Evolutionary conservation across 768 basidiomycete species (phyloP).

Genomic region (Naematelia aurantialba): DNA sequence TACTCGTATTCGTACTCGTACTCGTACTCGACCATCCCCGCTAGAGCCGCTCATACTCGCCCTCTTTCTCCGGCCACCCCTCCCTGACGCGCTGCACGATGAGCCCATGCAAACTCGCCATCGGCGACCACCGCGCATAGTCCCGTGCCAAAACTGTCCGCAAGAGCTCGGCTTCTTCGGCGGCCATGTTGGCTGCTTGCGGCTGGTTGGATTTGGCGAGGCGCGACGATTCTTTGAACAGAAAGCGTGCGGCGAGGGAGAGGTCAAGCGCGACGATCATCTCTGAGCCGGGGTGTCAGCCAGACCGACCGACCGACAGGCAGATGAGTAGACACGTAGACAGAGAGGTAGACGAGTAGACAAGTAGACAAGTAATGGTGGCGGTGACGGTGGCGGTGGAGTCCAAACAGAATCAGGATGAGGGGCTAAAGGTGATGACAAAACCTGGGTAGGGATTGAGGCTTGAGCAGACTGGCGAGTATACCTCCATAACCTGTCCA

Average conservation of each 20-base stretch:
- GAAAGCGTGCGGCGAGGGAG: constrained; percentile 37
- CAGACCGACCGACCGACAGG: neutral
- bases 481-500: too few relatives aligned
- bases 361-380: too few relatives aligned
- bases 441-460: too few relatives aligned
- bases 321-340: too few relatives aligned
- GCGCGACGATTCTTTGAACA: constrained; percentile 40
- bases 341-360: too few relatives aligned
- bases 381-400: too few relatives aligned
- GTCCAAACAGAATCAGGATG: too few relatives aligned
- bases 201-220: constrained; percentile 13
- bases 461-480: too few relatives aligned
- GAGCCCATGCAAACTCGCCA: constrained; percentile 38
- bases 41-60: constrained; percentile 44
- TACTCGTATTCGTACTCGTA: too few relatives aligned
- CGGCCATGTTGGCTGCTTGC: constrained; percentile 14
- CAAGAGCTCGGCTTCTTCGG: constrained; percentile 29
- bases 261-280: constrained; percentile 39
- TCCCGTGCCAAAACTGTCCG: constrained; percentile 18
- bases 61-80: constrained; percentile 45
- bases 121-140: constrained; percentile 28
- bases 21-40: too few relatives aligned
- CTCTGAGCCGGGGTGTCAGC: constrained; percentile 15
- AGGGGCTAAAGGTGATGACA: too few relatives aligned
- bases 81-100: constrained; percentile 40